A percentile compares a stretch with the other conserved stretches of the same genome.
These are phyloP conservation scores for Nephelium lappaceum DNA, from an alignment of 345 rosid genomes.

Conservation along the genomic window DNA sequence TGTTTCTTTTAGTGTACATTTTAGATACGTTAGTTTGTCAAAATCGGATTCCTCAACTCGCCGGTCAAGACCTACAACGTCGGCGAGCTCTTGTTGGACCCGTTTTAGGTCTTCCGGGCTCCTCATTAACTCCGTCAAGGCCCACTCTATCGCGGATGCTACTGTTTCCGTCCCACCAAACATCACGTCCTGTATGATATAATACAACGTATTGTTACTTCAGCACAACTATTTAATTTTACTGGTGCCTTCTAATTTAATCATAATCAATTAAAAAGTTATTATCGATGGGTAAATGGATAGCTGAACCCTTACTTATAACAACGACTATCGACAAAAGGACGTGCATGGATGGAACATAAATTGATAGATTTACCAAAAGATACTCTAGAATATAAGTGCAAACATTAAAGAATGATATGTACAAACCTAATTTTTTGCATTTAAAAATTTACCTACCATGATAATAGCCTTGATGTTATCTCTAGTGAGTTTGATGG, in stretches of 20 bases:
- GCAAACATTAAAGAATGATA: too few relatives aligned
- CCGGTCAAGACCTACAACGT: conserved; percentile 77
- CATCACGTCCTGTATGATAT: conserved; percentile 77
- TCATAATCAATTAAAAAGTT: too few relatives aligned
- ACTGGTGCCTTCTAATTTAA: not conserved
- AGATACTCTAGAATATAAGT: too few relatives aligned
- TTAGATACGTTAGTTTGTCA: conserved; percentile 62
- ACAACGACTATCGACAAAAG: too few relatives aligned
- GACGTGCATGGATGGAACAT: too few relatives aligned
- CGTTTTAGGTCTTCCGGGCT: conserved; percentile 63
- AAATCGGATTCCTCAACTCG: conserved; percentile 75
- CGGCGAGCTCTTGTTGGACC: conserved; percentile 71
- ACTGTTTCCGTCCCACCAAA: conserved; percentile 98
- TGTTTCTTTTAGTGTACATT: conserved; percentile 74
- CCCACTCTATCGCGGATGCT: conserved; percentile 96
- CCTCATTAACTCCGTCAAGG: conserved; percentile 73
- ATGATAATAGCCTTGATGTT: conserved; percentile 94
- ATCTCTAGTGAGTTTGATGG: conserved; percentile 66
- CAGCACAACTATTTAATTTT: not conserved
- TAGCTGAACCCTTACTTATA: too few relatives aligned
- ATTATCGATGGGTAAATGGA: too few relatives aligned
- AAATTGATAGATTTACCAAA: too few relatives aligned
- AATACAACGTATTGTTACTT: too few relatives aligned
- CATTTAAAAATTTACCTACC: conserved; percentile 43
- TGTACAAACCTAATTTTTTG: not conserved